These are phyloP conservation scores for Solanum piurae DNA, from an alignment of 257 asterid species.

Conservation along the genomic window DNA sequence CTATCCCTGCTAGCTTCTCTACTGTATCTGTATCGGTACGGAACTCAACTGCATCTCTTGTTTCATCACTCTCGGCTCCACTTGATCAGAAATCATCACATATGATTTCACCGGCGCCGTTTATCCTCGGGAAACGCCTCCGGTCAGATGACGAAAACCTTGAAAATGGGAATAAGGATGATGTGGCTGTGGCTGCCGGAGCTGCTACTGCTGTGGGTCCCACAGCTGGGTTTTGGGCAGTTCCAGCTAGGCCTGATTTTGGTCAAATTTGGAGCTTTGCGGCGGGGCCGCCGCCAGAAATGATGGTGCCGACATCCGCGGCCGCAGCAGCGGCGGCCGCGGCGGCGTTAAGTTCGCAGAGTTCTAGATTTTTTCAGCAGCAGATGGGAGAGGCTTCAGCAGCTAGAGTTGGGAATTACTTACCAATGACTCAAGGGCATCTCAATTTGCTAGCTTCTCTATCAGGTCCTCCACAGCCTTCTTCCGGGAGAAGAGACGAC, in stretches of 20 bases:
- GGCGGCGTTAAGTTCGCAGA: slow-evolving; percentile 22
- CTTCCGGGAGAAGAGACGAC: slow-evolving; percentile 61
- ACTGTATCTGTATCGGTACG: slow-evolving; percentile 10
- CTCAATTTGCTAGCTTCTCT: slow-evolving; percentile 86
- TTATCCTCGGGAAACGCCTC: slow-evolving; percentile 80
- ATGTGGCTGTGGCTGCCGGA: slow-evolving; percentile 11
- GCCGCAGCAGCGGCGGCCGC: slow-evolving; percentile 4
- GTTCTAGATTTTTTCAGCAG: slow-evolving; percentile 75
- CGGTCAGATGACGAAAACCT: slow-evolving; percentile 50
- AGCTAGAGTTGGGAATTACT: slow-evolving; percentile 86
- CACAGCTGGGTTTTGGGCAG: slow-evolving; percentile 75
- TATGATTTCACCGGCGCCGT: slow-evolving; percentile 57
- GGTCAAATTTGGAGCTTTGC: slow-evolving; percentile 97
- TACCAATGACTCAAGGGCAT: slow-evolving; percentile 92
- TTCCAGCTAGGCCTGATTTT: slow-evolving; percentile 72
- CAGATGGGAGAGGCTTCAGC: slow-evolving; percentile 93
- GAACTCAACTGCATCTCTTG: slow-evolving; percentile 4
- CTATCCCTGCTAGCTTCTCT: slow-evolving; percentile 85
- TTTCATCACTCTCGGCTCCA: slow-evolving; percentile 17
- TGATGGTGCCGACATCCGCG: slow-evolving; percentile 38
- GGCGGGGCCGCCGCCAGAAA: slow-evolving; percentile 44
- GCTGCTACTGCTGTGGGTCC: slow-evolving; percentile 29
- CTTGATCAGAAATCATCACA: slow-evolving; percentile 51
- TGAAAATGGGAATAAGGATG: slow-evolving; percentile 33
- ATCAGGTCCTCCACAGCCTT: slow-evolving; percentile 54